Evolutionary conservation across 257 asterid genomes (phyloP), one percentile per base, ranked within the genome.

Genomic region (Nicotiana sylvestris): DNA sequence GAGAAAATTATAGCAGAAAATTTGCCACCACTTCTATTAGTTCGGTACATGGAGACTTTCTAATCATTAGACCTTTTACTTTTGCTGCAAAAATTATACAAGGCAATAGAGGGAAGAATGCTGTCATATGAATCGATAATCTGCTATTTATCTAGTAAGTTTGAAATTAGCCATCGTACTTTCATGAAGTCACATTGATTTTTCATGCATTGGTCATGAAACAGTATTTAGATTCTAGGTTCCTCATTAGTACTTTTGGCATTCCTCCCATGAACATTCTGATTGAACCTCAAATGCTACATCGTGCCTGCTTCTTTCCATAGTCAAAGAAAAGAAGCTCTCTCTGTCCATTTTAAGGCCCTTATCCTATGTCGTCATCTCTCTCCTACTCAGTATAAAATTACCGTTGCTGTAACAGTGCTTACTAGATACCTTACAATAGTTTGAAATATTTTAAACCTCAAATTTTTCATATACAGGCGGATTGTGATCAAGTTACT

Each of bases 401-500:
- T 51, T 76, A 29, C 80, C 4, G 64, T 16, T 76, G 64, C 37
- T 76, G 46, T 2, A 51, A 29, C 80, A 49, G 49, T 74, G 61
- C 25, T 49, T 27, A 46, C 39, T 25, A 43, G 21, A 12, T 46
- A 49, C 43, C 46, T 76, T 76, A 29, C 46, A 51, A 32, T 51
- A 39, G 64, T 27, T 76, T 76, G 64, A 76, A 29, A 29, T 76
- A 51, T 9, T 76, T 27, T 76, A 16, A 25, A 76, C 30, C 46
- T 51, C 35, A 43, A 43, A 68, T 77, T 8, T 29, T 43, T 68
- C 76, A 77, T 87, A 81, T 84, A 87, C 97, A 96, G 98, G 97
- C 98, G 98, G 85, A 96, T 94, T 77, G 99, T 96, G 87, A 93
- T 96, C 87, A 96, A 96, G 83, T 88, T 96, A 88, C 89, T 94